Evolutionary conservation across 2,329 filamentous ascomycete species (phyloP), one percentile per base, ranked within the genome.

Genomic region (Colletotrichum sidae): DNA sequence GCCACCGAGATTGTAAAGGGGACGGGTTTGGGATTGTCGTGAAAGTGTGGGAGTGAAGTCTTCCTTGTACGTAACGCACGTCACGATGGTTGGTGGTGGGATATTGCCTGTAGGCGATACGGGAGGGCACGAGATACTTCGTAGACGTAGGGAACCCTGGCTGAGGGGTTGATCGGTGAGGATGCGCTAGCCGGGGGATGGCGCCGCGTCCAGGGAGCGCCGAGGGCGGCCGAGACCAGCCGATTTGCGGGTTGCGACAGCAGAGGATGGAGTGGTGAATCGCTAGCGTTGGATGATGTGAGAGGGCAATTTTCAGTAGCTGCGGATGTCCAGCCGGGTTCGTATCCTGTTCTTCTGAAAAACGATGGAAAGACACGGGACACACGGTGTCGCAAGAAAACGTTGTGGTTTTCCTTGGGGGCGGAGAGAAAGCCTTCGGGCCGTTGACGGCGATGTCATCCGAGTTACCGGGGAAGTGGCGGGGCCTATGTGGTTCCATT

Each of bases 21-120:
- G 25, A 10, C 47, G 8, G 15, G 37, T 12, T 37, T 42, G 39
- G 46, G 46, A 41, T 12, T 57, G 45, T 47, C 55, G 55, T 57
- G 33, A 41, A 9, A 41, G 38, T 13, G 38, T 41, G 38, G 38
- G 15, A 44, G 37, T 11, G 10, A 37, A 17, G 42, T 39, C 62
- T 65, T 52, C 44, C 51, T 61, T 52, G 62, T 65, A 65, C 62
- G 62, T 65, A 61, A 65, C 55, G 15, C n/a, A 55, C 39, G 46
- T 65, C 35, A 42, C 39, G 11, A 25, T 17, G 25, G 45, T 54
- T 13, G n/a, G 37, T 52, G 51, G 51, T 35, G 39, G 62, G 62
- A 52, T 65, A 35, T 61, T 61, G 57, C 62, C 46, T 65, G 61
- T 55, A 47, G 12, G 11, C 45, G 56, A 60, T 55, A 52, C 46